Conservation (phyloP, 139 green algal genomes). For the Chlamydomonas sp. region DNA sequence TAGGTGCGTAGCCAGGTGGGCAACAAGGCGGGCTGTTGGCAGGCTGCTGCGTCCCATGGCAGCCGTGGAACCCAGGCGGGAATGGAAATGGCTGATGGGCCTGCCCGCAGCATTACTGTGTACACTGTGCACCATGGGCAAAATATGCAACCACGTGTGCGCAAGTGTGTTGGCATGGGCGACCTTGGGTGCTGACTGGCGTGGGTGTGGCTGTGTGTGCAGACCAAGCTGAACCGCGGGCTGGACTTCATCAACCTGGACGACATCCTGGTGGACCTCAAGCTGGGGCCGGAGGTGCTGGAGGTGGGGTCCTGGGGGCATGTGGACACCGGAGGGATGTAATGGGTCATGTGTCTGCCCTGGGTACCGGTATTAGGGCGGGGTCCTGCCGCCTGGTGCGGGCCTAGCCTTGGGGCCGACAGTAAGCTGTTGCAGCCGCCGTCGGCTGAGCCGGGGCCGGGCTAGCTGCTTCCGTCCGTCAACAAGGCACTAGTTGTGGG, state of each 20-base stretch:
- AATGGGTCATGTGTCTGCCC: neutral
- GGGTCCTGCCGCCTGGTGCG: too few relatives aligned
- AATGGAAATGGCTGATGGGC: too few relatives aligned
- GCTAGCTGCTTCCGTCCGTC: neutral
- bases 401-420: too few relatives aligned
- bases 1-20: too few relatives aligned
- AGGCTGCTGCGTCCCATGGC: too few relatives aligned
- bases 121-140: neutral
- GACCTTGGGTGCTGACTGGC: neutral
- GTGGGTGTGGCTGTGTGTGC: neutral
- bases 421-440: too few relatives aligned
- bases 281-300: conserved; percentile 79
- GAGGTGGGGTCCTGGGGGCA: conserved; percentile 11
- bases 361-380: too few relatives aligned
- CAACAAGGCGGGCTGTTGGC: too few relatives aligned
- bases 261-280: conserved; percentile 86
- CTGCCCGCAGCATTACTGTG: too few relatives aligned
- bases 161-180: neutral
- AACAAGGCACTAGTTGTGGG: too few relatives aligned
- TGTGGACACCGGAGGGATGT: neutral
- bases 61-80: too few relatives aligned
- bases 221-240: conserved; percentile 78
- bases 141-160: neutral
- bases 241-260: conserved; percentile 86
- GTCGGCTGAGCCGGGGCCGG: neutral